These are phyloP conservation scores for Colletotrichum tofieldiae DNA, from an alignment of 2,329 filamentous ascomycete species.

Conservation along the genomic window DNA sequence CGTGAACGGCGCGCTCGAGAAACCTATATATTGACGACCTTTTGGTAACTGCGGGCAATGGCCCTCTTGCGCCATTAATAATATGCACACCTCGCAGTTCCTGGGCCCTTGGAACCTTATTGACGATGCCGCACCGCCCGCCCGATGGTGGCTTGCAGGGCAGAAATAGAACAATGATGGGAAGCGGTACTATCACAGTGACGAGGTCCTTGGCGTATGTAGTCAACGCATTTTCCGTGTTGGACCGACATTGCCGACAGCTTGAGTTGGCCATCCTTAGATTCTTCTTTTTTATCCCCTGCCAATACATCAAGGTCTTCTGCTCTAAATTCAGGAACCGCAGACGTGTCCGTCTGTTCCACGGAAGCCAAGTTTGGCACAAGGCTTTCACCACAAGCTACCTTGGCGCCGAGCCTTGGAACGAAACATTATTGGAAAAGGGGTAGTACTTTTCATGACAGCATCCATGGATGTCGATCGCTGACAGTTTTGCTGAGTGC, in stretches of 20 bases:
- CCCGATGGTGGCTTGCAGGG: background rate
- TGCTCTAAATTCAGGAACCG: background rate
- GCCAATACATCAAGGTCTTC: background rate
- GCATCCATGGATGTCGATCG: background rate
- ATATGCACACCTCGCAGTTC: conserved; percentile 9
- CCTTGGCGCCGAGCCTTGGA: conserved; percentile 35
- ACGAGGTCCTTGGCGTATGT: background rate
- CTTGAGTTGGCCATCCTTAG: background rate
- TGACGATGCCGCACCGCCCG: conserved; percentile 11
- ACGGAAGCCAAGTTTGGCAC: background rate
- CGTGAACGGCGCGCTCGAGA: too few relatives aligned
- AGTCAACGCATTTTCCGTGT: conserved; percentile 10
- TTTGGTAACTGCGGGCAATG: background rate
- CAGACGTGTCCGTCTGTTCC: background rate
- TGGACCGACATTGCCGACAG: background rate
- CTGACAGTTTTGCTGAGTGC: background rate
- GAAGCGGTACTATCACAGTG: background rate
- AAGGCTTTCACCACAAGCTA: background rate
- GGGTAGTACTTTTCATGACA: background rate
- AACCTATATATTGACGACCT: background rate
- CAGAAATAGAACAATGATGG: conserved; percentile 17
- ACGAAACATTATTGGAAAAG: conserved; percentile 12
- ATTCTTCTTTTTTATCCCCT: background rate
- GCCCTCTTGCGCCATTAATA: background rate
- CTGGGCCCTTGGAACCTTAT: conserved; percentile 1